Base-by-base conservation (phyloP, 2,329 filamentous ascomycete genomes). In the Xylaria sp. region DNA sequence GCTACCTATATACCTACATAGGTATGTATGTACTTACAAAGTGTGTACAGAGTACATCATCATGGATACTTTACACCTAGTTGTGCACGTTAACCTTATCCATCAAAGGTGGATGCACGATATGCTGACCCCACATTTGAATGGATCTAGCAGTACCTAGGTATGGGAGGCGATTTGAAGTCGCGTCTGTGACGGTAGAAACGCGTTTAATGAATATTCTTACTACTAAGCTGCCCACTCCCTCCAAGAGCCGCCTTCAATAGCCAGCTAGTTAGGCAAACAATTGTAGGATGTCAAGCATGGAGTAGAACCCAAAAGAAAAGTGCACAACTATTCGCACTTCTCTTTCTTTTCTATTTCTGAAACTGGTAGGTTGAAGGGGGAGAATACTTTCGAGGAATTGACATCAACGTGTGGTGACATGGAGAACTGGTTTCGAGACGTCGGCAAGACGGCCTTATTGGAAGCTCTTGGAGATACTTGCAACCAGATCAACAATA, bases 401-500 rank as follows among this genome's bases (percentile, higher is more conserved):
- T 25, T 16, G 29, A 32, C 57, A 5, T 51, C 50, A 27, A 29
- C 29, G 27, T 32, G 50, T 29, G 55, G 57, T 55, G 48, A 62
- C 32, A 79, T 79, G 77, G 76, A 77, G 47, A 66, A 66, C 37
- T 79, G 78, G 78, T 77, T 79, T 64, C 63, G 60, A 42, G 73
- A 75, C 48, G 71, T 71, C 23, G 77, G 76, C 60, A 76, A 66
- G 54, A 68, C 73, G 54, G 71, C 75, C 65, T 66, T 79, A 32
- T 68, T 75, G 37, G 71, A 78, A 21, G 76, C 78, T 23, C 65
- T 79, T 18, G 65, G 69, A 27, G 66, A 73, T 54, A 74, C 68
- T 10, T 79, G 74, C 68, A 72, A 74, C 66, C 73, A 48, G 54
- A 65, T 78, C 60, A 71, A 72, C 68, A 66, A 70, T 47, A 68